A percentile compares a stretch with the other conserved stretches of the same genome.
These are phyloP conservation scores for Candida tropicalis DNA, from an alignment of 1,139 yeast genomes.

Conservation along the genomic window DNA sequence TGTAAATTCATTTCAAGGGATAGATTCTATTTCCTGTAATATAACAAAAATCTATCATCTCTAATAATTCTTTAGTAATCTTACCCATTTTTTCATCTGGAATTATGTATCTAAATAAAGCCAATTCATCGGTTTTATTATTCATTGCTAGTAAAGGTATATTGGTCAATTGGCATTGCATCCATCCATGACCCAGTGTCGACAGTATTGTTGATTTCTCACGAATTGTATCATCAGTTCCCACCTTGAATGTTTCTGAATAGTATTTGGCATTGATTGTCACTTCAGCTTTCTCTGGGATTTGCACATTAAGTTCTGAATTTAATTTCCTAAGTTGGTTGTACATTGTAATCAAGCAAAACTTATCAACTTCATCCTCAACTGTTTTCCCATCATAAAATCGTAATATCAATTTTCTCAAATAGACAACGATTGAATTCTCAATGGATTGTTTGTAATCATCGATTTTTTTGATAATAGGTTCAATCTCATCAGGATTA, in stretches of 20 bases:
- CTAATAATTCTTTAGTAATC: constrained; percentile 20
- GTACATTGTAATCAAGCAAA: constrained; percentile 25
- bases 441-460: constrained; percentile 15
- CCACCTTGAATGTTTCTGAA: constrained; percentile 29
- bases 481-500: constrained; percentile 5
- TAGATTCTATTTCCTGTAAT: constrained; percentile 24
- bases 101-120: constrained; percentile 31
- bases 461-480: constrained; percentile 12
- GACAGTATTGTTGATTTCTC: constrained; percentile 25
- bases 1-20: constrained; percentile 9
- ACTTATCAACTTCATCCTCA: constrained; percentile 29
- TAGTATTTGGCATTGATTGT: constrained; percentile 30
- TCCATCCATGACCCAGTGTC: constrained; percentile 39
- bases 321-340: constrained; percentile 16
- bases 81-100: constrained; percentile 14
- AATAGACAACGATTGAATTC: constrained; percentile 17
- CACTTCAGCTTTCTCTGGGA: constrained; percentile 21
- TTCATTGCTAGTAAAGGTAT: constrained; percentile 41
- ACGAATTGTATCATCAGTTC: constrained; percentile 17
- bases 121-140: constrained; percentile 38
- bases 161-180: constrained; percentile 37
- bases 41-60: constrained; percentile 30
- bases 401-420: constrained; percentile 22
- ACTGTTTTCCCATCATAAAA: constrained; percentile 11
- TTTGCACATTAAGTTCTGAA: constrained; percentile 1